Evolutionary conservation across 176 grass and related monocot genomes (phyloP), one percentile per base, ranked within the genome.

Genomic region (Zizania latifolia): DNA sequence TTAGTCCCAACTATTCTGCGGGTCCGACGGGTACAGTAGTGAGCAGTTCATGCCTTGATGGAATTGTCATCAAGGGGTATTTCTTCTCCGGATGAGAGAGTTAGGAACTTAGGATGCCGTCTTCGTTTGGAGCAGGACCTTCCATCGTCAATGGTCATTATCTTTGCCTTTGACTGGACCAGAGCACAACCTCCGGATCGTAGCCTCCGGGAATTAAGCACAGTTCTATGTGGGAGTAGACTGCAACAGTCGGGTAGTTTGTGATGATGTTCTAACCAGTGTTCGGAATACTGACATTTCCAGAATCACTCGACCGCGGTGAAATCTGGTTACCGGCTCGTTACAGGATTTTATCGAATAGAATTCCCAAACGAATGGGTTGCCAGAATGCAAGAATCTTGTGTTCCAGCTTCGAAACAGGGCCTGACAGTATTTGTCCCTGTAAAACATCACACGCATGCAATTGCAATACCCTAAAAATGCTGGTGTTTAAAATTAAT

Each of bases 1-100:
- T 74, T 82, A 50, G n/a, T 8, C 45, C 69, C 19, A 45, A 38
- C 59, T 29, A 65, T 56, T 56, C 45, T 64, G 68, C 58, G 29
- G 41, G 75, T 54, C 32, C 59, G 70, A n/a, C 13, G 51, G 35
- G 16, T 19, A 59, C 54, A 8, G 9, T n/a, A 50, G 46, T 50
- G 14, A 17, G 46, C 44, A 48, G 46, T 48, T 62, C 5, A 53
- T 35, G 31, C 4, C 43, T 45, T 45, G 14, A 50, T 50, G 46
- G 17, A 27, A 48, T 14, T 45, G 15, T 0, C 2, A 29, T n/a
- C n/a, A n/a, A n/a, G n/a, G 16, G 17, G 2, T 3, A 61, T 19
- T n/a, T 28, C 46, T 40, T 68, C 35, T 68, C 17, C 58, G 17
- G 37, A 14, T 9, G 27, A 1, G 45, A n/a, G 17, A 12, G 5